These are phyloP conservation scores for Micromonas commoda DNA, from an alignment of 139 green algal genomes.

Conservation along the genomic window DNA sequence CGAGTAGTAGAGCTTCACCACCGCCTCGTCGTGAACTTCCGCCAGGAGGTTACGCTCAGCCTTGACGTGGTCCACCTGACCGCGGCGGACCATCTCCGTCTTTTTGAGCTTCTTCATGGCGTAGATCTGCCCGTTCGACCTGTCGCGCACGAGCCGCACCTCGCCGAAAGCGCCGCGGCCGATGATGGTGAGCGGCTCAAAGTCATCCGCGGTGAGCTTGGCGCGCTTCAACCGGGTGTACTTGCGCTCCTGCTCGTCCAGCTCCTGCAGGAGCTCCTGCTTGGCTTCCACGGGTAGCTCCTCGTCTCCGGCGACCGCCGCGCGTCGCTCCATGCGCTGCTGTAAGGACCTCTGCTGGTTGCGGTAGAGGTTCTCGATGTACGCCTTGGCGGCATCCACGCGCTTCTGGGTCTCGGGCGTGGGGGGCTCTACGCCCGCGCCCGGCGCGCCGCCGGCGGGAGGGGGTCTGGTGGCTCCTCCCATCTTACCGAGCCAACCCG, in stretches of 20 bases:
- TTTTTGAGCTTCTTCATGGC: slow-evolving; percentile 98
- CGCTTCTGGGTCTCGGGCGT: slow-evolving; percentile 4
- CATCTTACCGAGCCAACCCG: no score
- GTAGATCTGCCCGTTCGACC: slow-evolving; percentile 69
- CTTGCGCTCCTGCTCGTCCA: slow-evolving; percentile 19
- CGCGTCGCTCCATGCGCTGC: neutral
- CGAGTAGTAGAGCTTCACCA: slow-evolving; percentile 90
- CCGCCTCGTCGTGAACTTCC: slow-evolving; percentile 74
- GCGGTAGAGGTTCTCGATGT: slow-evolving; percentile 19
- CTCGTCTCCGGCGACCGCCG: neutral
- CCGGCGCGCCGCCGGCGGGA: no score
- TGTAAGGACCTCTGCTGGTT: neutral
- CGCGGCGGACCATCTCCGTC: slow-evolving; percentile 85
- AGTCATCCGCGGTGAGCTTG: slow-evolving; percentile 63
- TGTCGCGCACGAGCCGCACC: slow-evolving; percentile 79
- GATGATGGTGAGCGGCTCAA: slow-evolving; percentile 92
- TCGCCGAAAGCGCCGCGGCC: slow-evolving; percentile 90
- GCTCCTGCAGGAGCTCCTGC: neutral
- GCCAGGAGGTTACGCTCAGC: slow-evolving; percentile 92
- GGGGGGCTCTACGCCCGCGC: neutral
- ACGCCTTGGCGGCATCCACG: slow-evolving; percentile 6
- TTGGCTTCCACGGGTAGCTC: neutral
- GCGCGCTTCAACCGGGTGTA: slow-evolving; percentile 9
- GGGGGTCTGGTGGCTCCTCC: no score
- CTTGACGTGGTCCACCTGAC: slow-evolving; percentile 89